Evolutionary conservation across 2,329 filamentous ascomycete genomes (phyloP), one percentile per base, ranked within the genome.

Genomic region (Aureobasidium sp.): DNA sequence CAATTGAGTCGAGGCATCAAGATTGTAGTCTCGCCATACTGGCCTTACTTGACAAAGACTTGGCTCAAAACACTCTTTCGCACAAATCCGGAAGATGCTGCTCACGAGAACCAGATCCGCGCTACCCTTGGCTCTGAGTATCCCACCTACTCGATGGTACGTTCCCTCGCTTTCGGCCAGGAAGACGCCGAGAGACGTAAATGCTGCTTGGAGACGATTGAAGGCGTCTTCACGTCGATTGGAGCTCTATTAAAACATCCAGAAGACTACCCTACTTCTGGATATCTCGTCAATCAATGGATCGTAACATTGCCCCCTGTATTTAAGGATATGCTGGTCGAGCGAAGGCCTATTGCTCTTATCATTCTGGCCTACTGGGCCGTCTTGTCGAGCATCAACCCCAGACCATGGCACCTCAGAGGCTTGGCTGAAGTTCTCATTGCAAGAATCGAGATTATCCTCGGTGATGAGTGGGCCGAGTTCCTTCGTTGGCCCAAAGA

Each of bases 331-430:
- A 60, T 66, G 64, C 36, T 66, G 33, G 10, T 48, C 4, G 47
- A 61, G 38, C 29, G 64, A 29, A 54, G 29, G 18, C 64, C 64
- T 9, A 38, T 66, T 8, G 45, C 64, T 23, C 47, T 66, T 15
- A 55, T 66, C 10, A 66, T 66, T 36, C 29, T 66, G 25, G 55
- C 54, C 20, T 61, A 66, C 36, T 66, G 54, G 43, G 64, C 54
- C 20, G 64, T 56, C 1, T 23, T 66, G 42, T 61, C 54, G 55
- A 53, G 45, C 27, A 40, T 61, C 1, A 53, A 54, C 8, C 55
- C 64, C 20, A 29, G 55, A 4, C 20, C 55, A 27, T 66, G 64
- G 64, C 53, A 56, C 27, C 16, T 66, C 4, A 36, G 40, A 25
- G 47, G 55, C 11, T 38, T 47, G 47, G 51, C 64, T 13, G 56